These are phyloP conservation scores for Pelargonium australe DNA, from an alignment of 441 rosid genomes.

Conservation along the genomic window DNA sequence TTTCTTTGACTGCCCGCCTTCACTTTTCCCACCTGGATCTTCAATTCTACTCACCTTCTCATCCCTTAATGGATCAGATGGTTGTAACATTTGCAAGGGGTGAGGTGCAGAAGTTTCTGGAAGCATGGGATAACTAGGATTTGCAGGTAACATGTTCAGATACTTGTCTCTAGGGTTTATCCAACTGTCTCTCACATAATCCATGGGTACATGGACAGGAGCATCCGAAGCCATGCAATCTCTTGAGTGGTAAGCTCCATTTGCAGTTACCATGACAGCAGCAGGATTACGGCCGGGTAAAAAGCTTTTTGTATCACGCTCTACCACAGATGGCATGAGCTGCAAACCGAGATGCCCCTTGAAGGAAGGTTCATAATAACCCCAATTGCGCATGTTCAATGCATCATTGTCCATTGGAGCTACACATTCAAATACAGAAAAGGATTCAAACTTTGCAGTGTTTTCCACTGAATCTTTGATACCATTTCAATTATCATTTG, in stretches of 20 bases:
- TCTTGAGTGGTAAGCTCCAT: conserved; percentile 17
- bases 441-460: neutral
- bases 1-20: conserved; percentile 22
- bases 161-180: conserved; percentile 26
- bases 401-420: conserved; percentile 16
- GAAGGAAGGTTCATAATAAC: conserved; percentile 24
- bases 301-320: conserved; percentile 12
- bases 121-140: conserved; percentile 11
- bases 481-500: neutral
- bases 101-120: conserved; percentile 24
- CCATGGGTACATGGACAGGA: conserved; percentile 16
- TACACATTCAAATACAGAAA: neutral
- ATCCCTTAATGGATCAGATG: conserved; percentile 12
- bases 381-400: conserved; percentile 26
- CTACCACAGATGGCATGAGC: conserved; percentile 18
- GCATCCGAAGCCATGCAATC: conserved; percentile 14
- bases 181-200: conserved; percentile 25
- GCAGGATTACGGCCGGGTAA: conserved; percentile 18
- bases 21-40: conserved; percentile 10
- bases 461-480: neutral
- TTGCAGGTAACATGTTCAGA: conserved; percentile 16
- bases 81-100: conserved; percentile 24
- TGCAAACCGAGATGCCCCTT: conserved; percentile 22
- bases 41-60: conserved; percentile 9
- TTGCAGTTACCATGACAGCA: conserved; percentile 17